Evolutionary conservation across 202 grass and related monocot species (phyloP).

Genomic region (Hordeum pubiflorum): DNA sequence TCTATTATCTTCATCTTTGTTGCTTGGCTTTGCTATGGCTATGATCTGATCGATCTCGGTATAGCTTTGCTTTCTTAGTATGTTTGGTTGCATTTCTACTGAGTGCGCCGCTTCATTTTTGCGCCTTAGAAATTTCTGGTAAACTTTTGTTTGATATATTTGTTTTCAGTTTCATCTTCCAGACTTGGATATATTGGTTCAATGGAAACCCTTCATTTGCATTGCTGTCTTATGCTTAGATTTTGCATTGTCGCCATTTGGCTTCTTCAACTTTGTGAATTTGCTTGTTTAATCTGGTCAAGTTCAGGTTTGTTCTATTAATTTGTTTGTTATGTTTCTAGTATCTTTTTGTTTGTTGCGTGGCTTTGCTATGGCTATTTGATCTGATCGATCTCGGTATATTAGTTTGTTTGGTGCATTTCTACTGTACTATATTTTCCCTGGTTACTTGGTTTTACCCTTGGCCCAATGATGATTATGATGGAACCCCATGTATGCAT

Average conservation of each 20-base stretch:
- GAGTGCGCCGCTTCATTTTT: too few relatives aligned
- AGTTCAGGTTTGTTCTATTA: background rate
- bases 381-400: background rate
- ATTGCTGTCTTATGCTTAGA: background rate
- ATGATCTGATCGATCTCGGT: too few relatives aligned
- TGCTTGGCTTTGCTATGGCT: too few relatives aligned
- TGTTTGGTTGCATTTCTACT: too few relatives aligned
- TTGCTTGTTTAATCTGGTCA: background rate
- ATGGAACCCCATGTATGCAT: background rate
- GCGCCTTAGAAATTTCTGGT: background rate
- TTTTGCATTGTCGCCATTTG: background rate
- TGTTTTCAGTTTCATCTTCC: background rate
- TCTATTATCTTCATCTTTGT: too few relatives aligned
- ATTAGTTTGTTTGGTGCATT: background rate
- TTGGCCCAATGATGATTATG: constrained; percentile 26
- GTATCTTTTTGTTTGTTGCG: too few relatives aligned
- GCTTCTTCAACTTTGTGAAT: background rate
- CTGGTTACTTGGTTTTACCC: background rate
- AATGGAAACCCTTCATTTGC: background rate
- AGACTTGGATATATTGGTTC: background rate
- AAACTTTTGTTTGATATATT: background rate
- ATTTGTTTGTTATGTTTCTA: background rate
- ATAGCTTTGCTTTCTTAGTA: too few relatives aligned
- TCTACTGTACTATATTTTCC: background rate
- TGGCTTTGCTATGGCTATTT: background rate